Conservation (phyloP, 1,284 basidiomycete genomes). For the Vanrija pseudolonga region DNA sequence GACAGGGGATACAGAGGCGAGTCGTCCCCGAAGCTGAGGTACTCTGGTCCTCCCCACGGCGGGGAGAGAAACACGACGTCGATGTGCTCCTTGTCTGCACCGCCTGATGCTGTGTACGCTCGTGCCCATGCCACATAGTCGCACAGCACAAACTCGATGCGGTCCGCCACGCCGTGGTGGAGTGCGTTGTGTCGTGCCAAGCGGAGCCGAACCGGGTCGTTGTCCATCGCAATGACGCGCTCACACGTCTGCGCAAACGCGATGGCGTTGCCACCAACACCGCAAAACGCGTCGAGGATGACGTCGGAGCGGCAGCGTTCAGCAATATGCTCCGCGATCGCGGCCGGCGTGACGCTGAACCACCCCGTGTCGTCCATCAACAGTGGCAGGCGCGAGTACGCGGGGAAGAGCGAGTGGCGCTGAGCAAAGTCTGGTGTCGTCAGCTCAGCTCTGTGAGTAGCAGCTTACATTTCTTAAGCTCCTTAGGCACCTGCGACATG, state of each 20-base stretch:
- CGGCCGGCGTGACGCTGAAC: slow-evolving; percentile 95
- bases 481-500: slow-evolving; percentile 63
- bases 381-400: slow-evolving; percentile 61
- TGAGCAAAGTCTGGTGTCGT: slow-evolving; percentile 71
- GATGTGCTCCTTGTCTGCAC: slow-evolving; percentile 53
- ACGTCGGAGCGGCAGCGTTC: slow-evolving; percentile 78
- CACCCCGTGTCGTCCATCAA: slow-evolving; percentile 69
- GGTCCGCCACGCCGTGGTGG: slow-evolving; percentile 87
- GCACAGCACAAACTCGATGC: slow-evolving; percentile 87
- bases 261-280: slow-evolving; percentile 95
- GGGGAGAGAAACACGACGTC: slow-evolving; percentile 89
- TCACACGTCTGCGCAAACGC: slow-evolving; percentile 95
- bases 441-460: neutral
- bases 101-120: slow-evolving; percentile 54
- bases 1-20: slow-evolving; percentile 63
- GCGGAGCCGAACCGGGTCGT: slow-evolving; percentile 72
- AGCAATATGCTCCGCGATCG: slow-evolving; percentile 85
- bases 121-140: slow-evolving; percentile 80
- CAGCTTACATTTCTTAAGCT: slow-evolving; percentile 74
- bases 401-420: slow-evolving; percentile 71
- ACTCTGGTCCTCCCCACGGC: slow-evolving; percentile 64
- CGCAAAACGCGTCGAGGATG: slow-evolving; percentile 81
- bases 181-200: slow-evolving; percentile 87
- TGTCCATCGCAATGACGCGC: slow-evolving; percentile 88
- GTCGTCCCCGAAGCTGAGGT: slow-evolving; percentile 25